Evolutionary conservation across 2,329 filamentous ascomycete species (phyloP).

Genomic region (Phialemoniopsis sp.): DNA sequence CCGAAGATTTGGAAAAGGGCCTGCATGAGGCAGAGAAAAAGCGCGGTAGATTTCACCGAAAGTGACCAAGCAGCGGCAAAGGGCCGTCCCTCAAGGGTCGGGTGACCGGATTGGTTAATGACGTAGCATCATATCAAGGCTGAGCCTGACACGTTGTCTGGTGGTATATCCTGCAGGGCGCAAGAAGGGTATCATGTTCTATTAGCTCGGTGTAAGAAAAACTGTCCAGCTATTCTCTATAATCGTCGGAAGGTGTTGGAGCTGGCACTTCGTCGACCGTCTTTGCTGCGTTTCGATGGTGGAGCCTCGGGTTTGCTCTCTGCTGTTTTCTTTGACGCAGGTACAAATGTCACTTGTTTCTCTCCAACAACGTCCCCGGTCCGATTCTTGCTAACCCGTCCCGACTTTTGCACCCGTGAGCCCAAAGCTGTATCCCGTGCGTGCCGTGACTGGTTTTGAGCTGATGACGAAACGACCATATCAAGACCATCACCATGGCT

Average conservation of each 20-base stretch:
- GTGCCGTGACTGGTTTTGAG: slow-evolving; percentile 55
- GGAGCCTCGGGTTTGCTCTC: slow-evolving; percentile 27
- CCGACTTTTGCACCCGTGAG: slow-evolving; percentile 46
- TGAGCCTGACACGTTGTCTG: no score
- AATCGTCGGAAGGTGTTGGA: slow-evolving; percentile 70
- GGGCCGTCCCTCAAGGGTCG: no score
- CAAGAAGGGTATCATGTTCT: neutral
- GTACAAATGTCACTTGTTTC: slow-evolving; percentile 70
- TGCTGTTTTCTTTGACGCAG: slow-evolving; percentile 50
- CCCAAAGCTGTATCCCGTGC: slow-evolving; percentile 53
- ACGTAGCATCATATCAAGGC: neutral
- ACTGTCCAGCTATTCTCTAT: slow-evolving; percentile 26
- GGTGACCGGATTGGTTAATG: neutral
- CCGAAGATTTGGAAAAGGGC: slow-evolving; percentile 58
- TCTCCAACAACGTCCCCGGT: slow-evolving; percentile 53
- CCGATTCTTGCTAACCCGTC: slow-evolving; percentile 38
- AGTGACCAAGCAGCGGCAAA: slow-evolving; percentile 13
- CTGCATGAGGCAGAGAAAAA: slow-evolving; percentile 27
- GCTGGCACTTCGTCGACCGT: slow-evolving; percentile 65
- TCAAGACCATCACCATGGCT: slow-evolving; percentile 33
- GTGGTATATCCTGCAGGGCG: neutral
- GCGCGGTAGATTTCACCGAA: slow-evolving; percentile 26
- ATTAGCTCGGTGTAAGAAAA: no score
- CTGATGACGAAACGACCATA: slow-evolving; percentile 68
- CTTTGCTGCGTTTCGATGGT: slow-evolving; percentile 27